Percentiles rank a stretch among this genome's conserved stretches.
phyloP scores from a whole-genome alignment of 2,329 filamentous ascomycete species.

The Pseudogymnoascus pannorum region DNA sequence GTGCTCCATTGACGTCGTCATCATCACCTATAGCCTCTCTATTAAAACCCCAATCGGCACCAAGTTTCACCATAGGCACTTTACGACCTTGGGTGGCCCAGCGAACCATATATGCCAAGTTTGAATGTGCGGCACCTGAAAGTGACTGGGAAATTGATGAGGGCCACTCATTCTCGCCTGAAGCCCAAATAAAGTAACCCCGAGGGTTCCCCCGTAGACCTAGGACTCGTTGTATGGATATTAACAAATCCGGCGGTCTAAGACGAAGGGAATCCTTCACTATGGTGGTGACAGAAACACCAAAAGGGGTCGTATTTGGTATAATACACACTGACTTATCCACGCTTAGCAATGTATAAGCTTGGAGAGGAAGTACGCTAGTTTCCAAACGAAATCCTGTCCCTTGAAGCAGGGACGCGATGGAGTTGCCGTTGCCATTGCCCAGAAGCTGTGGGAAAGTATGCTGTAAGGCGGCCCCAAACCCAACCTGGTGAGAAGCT shows the following conservation, averaged over 20 bases:
- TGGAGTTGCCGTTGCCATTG: constrained; percentile 21
- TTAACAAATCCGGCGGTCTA: not conserved
- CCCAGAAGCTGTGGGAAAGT: constrained; percentile 26
- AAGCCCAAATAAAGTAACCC: not conserved
- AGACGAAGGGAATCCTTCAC: not conserved
- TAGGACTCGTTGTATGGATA: not conserved
- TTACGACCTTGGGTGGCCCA: not conserved
- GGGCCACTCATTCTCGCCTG: not conserved
- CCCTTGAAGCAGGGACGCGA: constrained; percentile 9
- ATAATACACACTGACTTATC: not conserved
- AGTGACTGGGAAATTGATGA: not conserved
- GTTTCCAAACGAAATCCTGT: not conserved
- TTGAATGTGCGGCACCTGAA: not conserved
- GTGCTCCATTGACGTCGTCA: not conserved
- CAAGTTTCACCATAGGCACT: not conserved
- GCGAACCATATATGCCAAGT: not conserved
- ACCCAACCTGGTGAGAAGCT: not conserved
- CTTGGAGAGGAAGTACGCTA: not conserved
- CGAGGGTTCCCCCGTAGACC: not conserved
- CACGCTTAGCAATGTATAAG: not conserved
- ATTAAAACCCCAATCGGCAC: not conserved
- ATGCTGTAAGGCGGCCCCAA: not conserved
- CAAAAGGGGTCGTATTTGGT: not conserved
- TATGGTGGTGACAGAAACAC: not conserved
- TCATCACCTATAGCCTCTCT: not conserved